Percentiles rank a stretch among this genome's conserved stretches.
Evolutionary conservation across 148 eudicot genomes (phyloP).

Genomic region (Hydrangea macrophylla): DNA sequence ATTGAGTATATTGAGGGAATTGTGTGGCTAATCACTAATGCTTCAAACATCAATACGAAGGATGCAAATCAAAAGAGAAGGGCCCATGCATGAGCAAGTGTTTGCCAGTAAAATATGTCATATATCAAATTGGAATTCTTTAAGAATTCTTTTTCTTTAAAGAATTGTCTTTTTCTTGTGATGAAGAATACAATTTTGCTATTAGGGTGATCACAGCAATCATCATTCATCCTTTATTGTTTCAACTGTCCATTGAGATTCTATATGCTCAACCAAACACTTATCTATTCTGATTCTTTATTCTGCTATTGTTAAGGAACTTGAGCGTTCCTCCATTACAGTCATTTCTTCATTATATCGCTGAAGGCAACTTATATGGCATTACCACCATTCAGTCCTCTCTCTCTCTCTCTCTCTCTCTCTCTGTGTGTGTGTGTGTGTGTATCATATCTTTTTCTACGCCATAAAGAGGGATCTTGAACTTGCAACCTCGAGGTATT

Average conservation of each 20-base stretch:
- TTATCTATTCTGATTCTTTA: conserved; percentile 14
- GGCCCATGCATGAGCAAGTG: neutral
- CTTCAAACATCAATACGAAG: neutral
- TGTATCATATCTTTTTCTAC: too few species aligned
- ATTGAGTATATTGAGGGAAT: neutral
- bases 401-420: too few species aligned
- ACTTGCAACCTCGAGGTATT: too few species aligned
- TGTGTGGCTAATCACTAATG: conserved; percentile 1
- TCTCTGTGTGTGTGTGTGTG: too few species aligned
- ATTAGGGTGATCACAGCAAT: conserved; percentile 19
- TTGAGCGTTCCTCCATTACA: conserved; percentile 5
- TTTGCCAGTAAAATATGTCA: neutral
- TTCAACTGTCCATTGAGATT: conserved; percentile 13
- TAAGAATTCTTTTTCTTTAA: too few species aligned
- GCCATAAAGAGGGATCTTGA: too few species aligned
- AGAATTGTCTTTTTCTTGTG: neutral
- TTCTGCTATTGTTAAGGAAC: conserved; percentile 6
- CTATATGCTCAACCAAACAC: conserved; percentile 14
- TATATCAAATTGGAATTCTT: conserved; percentile 6
- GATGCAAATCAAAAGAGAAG: neutral
- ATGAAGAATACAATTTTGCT: conserved; percentile 12
- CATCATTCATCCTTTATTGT: neutral
- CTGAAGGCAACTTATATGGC: neutral
- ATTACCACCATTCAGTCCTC: neutral
- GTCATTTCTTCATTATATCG: neutral